These are phyloP conservation scores for Waltiozyma sp. DNA, from an alignment of 1,139 yeast genomes.

Conservation along the genomic window DNA sequence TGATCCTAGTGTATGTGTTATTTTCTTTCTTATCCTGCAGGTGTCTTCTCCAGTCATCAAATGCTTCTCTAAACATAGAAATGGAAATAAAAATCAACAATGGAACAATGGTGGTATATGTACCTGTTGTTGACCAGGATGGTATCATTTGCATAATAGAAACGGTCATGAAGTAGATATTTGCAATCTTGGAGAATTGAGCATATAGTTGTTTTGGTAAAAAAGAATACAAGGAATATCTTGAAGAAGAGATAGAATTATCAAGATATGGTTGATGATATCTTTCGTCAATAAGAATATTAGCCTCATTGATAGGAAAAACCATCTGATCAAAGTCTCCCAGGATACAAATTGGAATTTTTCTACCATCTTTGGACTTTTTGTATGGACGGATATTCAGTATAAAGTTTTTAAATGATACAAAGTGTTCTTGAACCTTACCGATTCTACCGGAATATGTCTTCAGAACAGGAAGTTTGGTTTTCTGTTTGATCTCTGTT, in stretches of 20 bases:
- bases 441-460: conserved; percentile 17
- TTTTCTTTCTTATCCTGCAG: conserved; percentile 80
- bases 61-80: conserved; percentile 87
- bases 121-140: conserved; percentile 95
- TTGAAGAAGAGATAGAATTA: conserved; percentile 75
- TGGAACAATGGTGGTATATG: conserved; percentile 90
- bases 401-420: conserved; percentile 18
- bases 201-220: conserved; percentile 82
- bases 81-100: conserved; percentile 78
- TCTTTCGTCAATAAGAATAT: conserved; percentile 52
- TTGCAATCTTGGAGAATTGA: conserved; percentile 88
- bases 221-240: conserved; percentile 72
- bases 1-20: conserved; percentile 35
- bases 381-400: conserved; percentile 21
- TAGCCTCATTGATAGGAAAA: conserved; percentile 13
- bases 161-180: conserved; percentile 72
- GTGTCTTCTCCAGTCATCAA: conserved; percentile 85
- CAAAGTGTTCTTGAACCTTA: conserved; percentile 12
- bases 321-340: conserved; percentile 16
- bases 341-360: conserved; percentile 51
- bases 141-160: conserved; percentile 95
- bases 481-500: not conserved
- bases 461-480: conserved; percentile 4
- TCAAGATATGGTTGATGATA: conserved; percentile 48
- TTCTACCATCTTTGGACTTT: conserved; percentile 55